Base-by-base conservation (phyloP, 2,329 filamentous ascomycete species). In the Neonectria faginata region DNA sequence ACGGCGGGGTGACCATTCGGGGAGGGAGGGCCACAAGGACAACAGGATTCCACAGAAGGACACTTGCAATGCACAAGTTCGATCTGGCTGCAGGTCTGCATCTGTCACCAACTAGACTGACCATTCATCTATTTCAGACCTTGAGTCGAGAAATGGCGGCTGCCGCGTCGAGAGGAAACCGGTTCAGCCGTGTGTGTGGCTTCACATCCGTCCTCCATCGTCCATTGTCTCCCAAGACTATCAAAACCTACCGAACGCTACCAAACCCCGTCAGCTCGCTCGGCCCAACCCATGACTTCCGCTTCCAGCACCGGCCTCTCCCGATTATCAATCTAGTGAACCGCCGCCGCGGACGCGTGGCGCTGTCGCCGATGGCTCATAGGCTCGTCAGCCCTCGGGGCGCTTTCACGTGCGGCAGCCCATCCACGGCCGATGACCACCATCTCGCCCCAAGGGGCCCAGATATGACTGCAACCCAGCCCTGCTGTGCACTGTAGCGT, bases 231-330 rank as follows among this genome's bases (percentile, higher is more conserved):
- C 25, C 25, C 5, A 6, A 6, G 25, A 6, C 25, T 25, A 25
- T 25, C 25, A 25, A 25, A 25, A 25, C 25, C 25, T 25, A 25
- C 25, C 25, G 5, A 25, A 5, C 6, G 25, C 25, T 25, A 25
- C 25, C 25, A 25, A 25, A 25, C 25, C 25, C 25, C 25, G 25
- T 73, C 70, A 73, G 70, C 71, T 72, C 57, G 44, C 44, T 22
- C 29, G 57, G 29, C 55, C 60, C 62, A 68, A 64, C 71, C 62
- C 71, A 72, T 73, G 71, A 73, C 71, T 73, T 71, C 68, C 69
- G 44, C 39, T 67, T 71, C 51, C 68, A 72, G 67, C 54, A 39
- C 63, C 50, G 62, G 52, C 62, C 58, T 50, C 57, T 66, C 67
- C 64, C 64, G 65, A 62, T 57, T 65, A 60, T 39, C 62, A 36